These are phyloP conservation scores for Hebeloma cylindrosporum DNA, from an alignment of 768 basidiomycete species.

Conservation along the genomic window DNA sequence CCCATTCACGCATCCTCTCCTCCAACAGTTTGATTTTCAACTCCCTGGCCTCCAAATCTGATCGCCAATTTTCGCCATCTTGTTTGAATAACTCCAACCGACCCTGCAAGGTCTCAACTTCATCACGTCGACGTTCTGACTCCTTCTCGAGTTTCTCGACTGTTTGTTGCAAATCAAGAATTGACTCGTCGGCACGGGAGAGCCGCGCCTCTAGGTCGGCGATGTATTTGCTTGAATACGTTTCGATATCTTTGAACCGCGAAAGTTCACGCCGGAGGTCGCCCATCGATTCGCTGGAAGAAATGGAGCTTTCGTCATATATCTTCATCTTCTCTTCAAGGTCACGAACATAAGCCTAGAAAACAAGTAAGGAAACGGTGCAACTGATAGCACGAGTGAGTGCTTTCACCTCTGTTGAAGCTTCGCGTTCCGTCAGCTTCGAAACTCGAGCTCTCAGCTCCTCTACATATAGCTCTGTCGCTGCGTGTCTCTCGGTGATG, in stretches of 20 bases:
- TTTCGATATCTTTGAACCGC: constrained; percentile 75
- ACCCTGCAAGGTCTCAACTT: constrained; percentile 68
- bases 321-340: constrained; percentile 89
- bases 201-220: constrained; percentile 83
- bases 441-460: constrained; percentile 79
- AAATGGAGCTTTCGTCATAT: constrained; percentile 76
- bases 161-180: constrained; percentile 62
- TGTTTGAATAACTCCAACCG: constrained; percentile 67
- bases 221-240: constrained; percentile 75
- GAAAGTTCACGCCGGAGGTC: constrained; percentile 84
- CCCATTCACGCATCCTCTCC: constrained; percentile 75
- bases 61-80: constrained; percentile 80
- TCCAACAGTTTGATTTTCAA: constrained; percentile 74
- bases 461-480: constrained; percentile 84
- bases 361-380: constrained; percentile 14
- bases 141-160: constrained; percentile 80
- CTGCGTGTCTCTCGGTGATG: constrained; percentile 67
- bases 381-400: background rate
- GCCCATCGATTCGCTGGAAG: constrained; percentile 74
- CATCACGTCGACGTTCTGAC: constrained; percentile 67
- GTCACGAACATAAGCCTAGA: constrained; percentile 88
- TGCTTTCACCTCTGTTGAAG: constrained; percentile 79
- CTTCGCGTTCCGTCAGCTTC: constrained; percentile 85
- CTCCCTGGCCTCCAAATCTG: constrained; percentile 85
- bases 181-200: constrained; percentile 74